Percentiles rank a stretch among this genome's conserved stretches.
Evolutionary conservation across 2,329 filamentous ascomycete genomes (phyloP).

Genomic region (Trichoderma sp.): DNA sequence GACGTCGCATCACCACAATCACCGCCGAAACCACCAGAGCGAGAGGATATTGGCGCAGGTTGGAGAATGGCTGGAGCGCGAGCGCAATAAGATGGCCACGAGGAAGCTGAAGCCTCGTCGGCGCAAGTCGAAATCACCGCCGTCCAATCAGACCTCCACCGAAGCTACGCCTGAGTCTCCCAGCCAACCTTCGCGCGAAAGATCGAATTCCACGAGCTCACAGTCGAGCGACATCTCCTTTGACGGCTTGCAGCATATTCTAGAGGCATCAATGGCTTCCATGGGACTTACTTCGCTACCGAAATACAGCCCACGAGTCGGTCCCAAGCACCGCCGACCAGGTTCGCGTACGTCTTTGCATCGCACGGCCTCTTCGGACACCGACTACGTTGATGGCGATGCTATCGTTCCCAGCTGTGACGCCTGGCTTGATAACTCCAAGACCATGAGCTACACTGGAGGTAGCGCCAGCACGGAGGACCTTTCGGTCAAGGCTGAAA

Average conservation of each 20-base stretch:
- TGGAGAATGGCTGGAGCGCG: slow-evolving; percentile 79
- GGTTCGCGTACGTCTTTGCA: slow-evolving; percentile 45
- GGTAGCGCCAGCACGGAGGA: slow-evolving; percentile 49
- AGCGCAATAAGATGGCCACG: slow-evolving; percentile 65
- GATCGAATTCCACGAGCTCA: slow-evolving; percentile 63
- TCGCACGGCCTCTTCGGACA: slow-evolving; percentile 73
- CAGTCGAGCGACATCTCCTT: slow-evolving; percentile 74
- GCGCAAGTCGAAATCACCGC: slow-evolving; percentile 48
- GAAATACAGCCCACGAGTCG: slow-evolving; percentile 47
- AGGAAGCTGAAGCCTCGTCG: slow-evolving; percentile 51
- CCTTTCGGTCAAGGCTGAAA: slow-evolving; percentile 52
- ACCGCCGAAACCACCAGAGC: slow-evolving; percentile 47
- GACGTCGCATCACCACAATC: slow-evolving; percentile 34
- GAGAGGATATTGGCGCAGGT: slow-evolving; percentile 73
- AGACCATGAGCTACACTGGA: slow-evolving; percentile 77
- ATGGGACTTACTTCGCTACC: slow-evolving; percentile 55
- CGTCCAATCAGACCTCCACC: slow-evolving; percentile 37
- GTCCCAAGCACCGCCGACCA: slow-evolving; percentile 48
- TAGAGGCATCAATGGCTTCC: slow-evolving; percentile 66
- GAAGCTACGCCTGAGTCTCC: slow-evolving; percentile 28
- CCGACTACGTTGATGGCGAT: slow-evolving; percentile 82
- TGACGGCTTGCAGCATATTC: slow-evolving; percentile 78
- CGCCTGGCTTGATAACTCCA: slow-evolving; percentile 83
- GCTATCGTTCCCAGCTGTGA: slow-evolving; percentile 83
- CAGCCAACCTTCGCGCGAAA: slow-evolving; percentile 35